These are phyloP conservation scores for Candida boleticola DNA, from an alignment of 805 yeast species.

Conservation along the genomic window DNA sequence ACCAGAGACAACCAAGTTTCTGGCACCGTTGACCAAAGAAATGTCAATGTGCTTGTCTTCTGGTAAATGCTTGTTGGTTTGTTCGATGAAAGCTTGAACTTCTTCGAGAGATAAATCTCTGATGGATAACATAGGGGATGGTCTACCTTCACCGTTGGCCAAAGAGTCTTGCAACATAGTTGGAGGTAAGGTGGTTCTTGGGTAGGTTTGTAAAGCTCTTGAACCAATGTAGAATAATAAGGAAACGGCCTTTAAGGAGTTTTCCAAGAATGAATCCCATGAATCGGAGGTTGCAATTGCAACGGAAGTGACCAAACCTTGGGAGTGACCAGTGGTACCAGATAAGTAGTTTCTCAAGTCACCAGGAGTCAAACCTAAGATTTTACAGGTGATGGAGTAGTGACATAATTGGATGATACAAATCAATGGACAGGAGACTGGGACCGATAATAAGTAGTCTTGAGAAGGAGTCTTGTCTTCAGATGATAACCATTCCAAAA, in stretches of 20 bases:
- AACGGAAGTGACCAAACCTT: conserved; percentile 89
- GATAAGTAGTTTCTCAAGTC: conserved; percentile 65
- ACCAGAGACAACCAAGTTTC: conserved; percentile 93
- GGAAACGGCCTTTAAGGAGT: conserved; percentile 76
- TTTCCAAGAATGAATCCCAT: conserved; percentile 78
- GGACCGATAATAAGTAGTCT: conserved; percentile 85
- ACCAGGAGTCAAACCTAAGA: conserved; percentile 87
- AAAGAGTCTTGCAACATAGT: conserved; percentile 87
- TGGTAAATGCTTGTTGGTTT: conserved; percentile 93
- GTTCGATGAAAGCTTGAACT: conserved; percentile 74
- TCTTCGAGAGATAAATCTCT: conserved; percentile 81
- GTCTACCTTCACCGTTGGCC: conserved; percentile 93
- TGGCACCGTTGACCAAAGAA: conserved; percentile 91
- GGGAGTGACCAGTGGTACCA: conserved; percentile 88
- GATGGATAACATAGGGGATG: conserved; percentile 95
- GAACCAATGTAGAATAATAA: conserved; percentile 91
- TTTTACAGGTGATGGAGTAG: conserved; percentile 82
- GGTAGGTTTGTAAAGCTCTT: conserved; percentile 85
- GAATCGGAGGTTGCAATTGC: conserved; percentile 79
- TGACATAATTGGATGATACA: conserved; percentile 95
- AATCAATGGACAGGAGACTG: conserved; percentile 95
- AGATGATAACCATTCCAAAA: conserved; percentile 80
- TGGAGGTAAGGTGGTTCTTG: conserved; percentile 93
- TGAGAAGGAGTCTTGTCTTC: conserved; percentile 86
- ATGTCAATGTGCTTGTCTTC: conserved; percentile 85